phyloP scores from a whole-genome alignment of 139 green algal genomes.

The Diplosphaera chodatii region DNA sequence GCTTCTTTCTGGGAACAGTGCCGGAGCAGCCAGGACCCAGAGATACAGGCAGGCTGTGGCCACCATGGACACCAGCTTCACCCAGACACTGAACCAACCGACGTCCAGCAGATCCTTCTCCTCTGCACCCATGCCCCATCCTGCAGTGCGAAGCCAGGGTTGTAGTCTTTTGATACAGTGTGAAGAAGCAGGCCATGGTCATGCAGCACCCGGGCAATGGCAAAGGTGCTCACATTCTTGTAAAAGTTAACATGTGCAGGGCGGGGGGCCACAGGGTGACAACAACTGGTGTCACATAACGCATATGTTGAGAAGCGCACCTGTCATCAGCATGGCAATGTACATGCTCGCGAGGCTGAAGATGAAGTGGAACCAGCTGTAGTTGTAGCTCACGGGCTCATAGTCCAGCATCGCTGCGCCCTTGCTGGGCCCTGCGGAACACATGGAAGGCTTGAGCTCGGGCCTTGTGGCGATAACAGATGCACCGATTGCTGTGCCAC shows the following conservation, averaged over 20 bases:
- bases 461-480: no score
- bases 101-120: slow-evolving; percentile 85
- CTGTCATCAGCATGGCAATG: slow-evolving; percentile 96
- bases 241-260: no score
- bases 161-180: no score
- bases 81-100: slow-evolving; percentile 90
- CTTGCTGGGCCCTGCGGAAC: neutral
- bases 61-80: slow-evolving; percentile 84
- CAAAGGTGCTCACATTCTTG: no score
- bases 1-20: slow-evolving; percentile 80
- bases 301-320: no score
- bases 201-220: no score
- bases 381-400: slow-evolving; percentile 48
- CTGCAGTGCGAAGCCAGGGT: no score
- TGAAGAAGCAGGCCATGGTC: no score
- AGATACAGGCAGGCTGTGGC: slow-evolving; percentile 73
- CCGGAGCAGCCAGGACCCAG: slow-evolving; percentile 89
- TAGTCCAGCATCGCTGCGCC: neutral
- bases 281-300: no score
- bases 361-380: slow-evolving; percentile 93
- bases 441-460: no score
- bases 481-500: no score
- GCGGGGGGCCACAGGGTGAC: no score
- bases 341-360: slow-evolving; percentile 94
- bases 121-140: slow-evolving; percentile 80